phyloP scores from a whole-genome alignment of 2,329 filamentous ascomycete genomes.

The Trichophyton mentagrophytes region DNA sequence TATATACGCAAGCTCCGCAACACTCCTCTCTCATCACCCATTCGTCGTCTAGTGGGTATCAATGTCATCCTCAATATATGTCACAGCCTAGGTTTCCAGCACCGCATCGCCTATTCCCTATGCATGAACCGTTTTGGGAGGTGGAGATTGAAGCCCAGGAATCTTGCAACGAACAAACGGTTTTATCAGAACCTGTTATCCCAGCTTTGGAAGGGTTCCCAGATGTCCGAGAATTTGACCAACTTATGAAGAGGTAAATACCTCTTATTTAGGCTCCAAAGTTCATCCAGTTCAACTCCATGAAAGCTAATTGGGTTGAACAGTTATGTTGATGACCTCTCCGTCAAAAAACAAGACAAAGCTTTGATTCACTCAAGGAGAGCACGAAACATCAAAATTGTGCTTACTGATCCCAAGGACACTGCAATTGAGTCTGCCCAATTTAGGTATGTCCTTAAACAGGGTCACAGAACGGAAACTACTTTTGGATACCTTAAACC shows the following conservation, averaged over 20 bases:
- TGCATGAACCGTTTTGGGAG: constrained; percentile 25
- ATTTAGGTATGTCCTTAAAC: constrained; percentile 28
- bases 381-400: constrained; percentile 36
- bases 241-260: constrained; percentile 32
- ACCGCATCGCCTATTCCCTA: constrained; percentile 23
- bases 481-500: not conserved
- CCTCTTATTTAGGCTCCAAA: not conserved
- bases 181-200: constrained; percentile 33
- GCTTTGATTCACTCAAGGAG: constrained; percentile 38
- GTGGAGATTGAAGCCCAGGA: constrained; percentile 34
- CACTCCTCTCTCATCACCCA: constrained; percentile 17
- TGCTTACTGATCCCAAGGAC: constrained; percentile 38
- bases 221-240: constrained; percentile 35
- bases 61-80: constrained; percentile 24
- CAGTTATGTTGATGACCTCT: constrained; percentile 39
- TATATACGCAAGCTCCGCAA: constrained; percentile 23
- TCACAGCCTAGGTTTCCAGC: constrained; percentile 21
- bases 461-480: not conserved
- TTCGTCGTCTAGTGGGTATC: constrained; percentile 17
- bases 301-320: not conserved
- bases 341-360: constrained; percentile 41
- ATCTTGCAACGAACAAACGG: constrained; percentile 31
- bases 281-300: not conserved
- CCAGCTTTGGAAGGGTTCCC: constrained; percentile 35
- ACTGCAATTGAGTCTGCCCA: constrained; percentile 40